Conservation (phyloP, 768 basidiomycete genomes). For the Leccinum sublutescens region DNA sequence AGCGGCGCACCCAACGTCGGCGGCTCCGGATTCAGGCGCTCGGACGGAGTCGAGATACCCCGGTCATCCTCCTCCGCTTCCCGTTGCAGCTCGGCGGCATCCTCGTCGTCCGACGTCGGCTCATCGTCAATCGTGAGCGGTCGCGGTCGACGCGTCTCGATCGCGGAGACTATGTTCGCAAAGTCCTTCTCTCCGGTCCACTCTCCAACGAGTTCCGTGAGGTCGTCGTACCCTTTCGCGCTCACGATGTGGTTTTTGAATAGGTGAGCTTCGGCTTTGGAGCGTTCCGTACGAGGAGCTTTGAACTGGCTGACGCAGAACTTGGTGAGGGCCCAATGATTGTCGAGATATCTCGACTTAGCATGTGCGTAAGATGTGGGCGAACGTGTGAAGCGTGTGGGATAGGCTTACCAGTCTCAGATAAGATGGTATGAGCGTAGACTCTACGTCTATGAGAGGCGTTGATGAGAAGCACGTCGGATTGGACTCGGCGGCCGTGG, state of each 20-base stretch:
- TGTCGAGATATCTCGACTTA: slow-evolving; percentile 71
- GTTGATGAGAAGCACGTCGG: slow-evolving; percentile 79
- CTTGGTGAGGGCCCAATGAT: slow-evolving; percentile 83
- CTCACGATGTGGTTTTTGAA: slow-evolving; percentile 52
- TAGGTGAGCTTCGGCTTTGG: slow-evolving; percentile 57
- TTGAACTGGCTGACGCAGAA: slow-evolving; percentile 86
- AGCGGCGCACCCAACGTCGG: slow-evolving; percentile 46
- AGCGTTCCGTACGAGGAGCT: slow-evolving; percentile 52
- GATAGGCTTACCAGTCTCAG: slow-evolving; percentile 57
- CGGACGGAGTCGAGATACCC: slow-evolving; percentile 43
- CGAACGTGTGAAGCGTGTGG: neutral
- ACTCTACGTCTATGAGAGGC: slow-evolving; percentile 67
- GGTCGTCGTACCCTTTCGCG: slow-evolving; percentile 60
- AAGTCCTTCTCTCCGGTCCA: slow-evolving; percentile 67
- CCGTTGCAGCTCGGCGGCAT: neutral
- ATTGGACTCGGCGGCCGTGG: slow-evolving; percentile 91
- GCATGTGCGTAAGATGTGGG: slow-evolving; percentile 7
- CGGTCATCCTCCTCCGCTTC: slow-evolving; percentile 29
- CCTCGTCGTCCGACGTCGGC: neutral
- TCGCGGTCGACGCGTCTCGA: slow-evolving; percentile 33
- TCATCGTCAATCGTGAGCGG: slow-evolving; percentile 16
- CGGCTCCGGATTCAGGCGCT: slow-evolving; percentile 58
- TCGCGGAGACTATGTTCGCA: slow-evolving; percentile 48
- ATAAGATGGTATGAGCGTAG: slow-evolving; percentile 68
- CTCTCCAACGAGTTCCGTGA: slow-evolving; percentile 49